A percentile compares a stretch with the other conserved stretches of the same genome.
These are phyloP conservation scores for Alectoria sarmentosa DNA, from an alignment of 495 filamentous ascomycete species.

Conservation along the genomic window DNA sequence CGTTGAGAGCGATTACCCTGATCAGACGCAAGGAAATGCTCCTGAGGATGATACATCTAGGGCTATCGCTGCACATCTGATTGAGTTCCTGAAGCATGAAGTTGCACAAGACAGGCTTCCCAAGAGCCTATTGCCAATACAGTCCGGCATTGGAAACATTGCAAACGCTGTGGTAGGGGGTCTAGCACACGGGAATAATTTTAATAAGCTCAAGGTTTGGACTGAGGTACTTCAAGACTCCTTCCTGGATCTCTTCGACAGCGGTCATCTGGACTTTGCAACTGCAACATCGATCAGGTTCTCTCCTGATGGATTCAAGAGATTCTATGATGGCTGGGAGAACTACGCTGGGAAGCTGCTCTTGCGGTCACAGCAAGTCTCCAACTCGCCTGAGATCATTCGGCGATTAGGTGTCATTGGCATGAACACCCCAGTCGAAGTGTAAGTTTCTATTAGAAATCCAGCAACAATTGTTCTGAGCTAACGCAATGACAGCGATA, in stretches of 20 bases:
- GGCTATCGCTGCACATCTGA: constrained; percentile 71
- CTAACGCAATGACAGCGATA: constrained; percentile 42
- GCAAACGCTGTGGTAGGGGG: constrained; percentile 90
- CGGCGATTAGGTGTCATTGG: constrained; percentile 79
- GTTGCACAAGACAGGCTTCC: constrained; percentile 72
- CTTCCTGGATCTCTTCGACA: constrained; percentile 92
- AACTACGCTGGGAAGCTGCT: constrained; percentile 75
- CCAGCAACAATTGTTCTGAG: neutral
- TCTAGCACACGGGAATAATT: constrained; percentile 65
- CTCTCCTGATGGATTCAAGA: constrained; percentile 84
- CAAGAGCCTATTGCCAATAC: constrained; percentile 69
- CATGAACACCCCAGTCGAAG: constrained; percentile 94
- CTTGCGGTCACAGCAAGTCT: constrained; percentile 78
- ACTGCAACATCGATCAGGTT: constrained; percentile 89
- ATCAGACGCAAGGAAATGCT: constrained; percentile 70
- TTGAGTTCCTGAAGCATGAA: constrained; percentile 82
- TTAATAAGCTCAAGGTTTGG: constrained; percentile 85
- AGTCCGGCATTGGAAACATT: constrained; percentile 90
- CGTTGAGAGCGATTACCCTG: constrained; percentile 76
- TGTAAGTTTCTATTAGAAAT: constrained; percentile 28
- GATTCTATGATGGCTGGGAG: constrained; percentile 86
- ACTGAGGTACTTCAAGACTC: constrained; percentile 91
- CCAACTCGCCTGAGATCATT: constrained; percentile 94
- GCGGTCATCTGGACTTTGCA: constrained; percentile 81
- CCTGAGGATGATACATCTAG: constrained; percentile 66